Conservation (phyloP, 352 stramenopile genomes). For the Saprolegnia parasitica region DNA sequence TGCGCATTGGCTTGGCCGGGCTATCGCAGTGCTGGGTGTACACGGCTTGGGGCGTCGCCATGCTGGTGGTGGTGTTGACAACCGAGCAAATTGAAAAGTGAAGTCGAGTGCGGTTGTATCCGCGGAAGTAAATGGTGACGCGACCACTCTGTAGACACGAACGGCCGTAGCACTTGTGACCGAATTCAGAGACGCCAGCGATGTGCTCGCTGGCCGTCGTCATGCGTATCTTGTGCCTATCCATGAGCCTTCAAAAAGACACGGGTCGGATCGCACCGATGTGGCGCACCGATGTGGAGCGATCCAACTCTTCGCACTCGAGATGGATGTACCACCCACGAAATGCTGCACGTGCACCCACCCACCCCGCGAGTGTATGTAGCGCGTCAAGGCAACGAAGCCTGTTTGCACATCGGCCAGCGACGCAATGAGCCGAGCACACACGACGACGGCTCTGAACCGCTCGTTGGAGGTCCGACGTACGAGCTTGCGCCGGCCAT, state of each 20-base stretch:
- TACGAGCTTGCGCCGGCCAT: too few species aligned
- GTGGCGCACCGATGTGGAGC: neutral
- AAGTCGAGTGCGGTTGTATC: neutral
- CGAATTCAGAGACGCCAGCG: neutral
- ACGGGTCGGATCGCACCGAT: neutral
- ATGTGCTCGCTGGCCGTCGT: neutral
- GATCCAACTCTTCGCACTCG: neutral
- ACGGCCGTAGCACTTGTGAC: too few species aligned
- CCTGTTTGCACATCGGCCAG: too few species aligned
- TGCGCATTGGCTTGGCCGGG: neutral
- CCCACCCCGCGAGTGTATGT: too few species aligned
- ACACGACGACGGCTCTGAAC: too few species aligned
- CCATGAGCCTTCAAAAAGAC: neutral
- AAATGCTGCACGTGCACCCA: neutral
- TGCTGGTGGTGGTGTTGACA: neutral
- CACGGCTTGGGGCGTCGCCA: neutral
- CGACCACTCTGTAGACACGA: too few species aligned
- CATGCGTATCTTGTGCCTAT: neutral
- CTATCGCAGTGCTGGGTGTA: neutral
- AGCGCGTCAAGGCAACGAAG: too few species aligned
- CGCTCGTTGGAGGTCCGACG: too few species aligned
- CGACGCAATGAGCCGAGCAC: too few species aligned
- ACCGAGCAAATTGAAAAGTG: neutral
- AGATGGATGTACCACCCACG: neutral
- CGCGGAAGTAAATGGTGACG: too few species aligned